These are phyloP conservation scores for Ceratocystis cubensis DNA, from an alignment of 2,329 filamentous ascomycete genomes.

Conservation along the genomic window DNA sequence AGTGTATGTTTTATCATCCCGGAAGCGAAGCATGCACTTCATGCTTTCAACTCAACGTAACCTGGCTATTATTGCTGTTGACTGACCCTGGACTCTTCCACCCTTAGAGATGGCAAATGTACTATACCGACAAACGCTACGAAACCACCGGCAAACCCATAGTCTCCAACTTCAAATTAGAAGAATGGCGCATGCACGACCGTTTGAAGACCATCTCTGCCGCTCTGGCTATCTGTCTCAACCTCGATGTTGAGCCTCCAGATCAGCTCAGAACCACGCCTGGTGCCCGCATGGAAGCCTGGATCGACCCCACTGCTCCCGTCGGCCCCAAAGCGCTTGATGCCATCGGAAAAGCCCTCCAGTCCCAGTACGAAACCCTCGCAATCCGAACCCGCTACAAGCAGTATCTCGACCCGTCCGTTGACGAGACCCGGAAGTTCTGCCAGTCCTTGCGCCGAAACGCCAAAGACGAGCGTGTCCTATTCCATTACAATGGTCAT, in stretches of 20 bases:
- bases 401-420: conserved; percentile 88
- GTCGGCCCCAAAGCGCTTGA: conserved; percentile 77
- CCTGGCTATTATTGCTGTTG: no score
- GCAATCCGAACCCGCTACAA: conserved; percentile 96
- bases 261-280: conserved; percentile 94
- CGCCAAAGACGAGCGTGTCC: conserved; percentile 85
- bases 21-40: not conserved
- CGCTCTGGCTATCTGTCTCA: conserved; percentile 84
- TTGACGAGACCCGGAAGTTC: conserved; percentile 95
- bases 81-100: conserved; percentile 10
- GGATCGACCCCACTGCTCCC: conserved; percentile 79
- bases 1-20: conserved; percentile 45
- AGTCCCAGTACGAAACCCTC: conserved; percentile 89
- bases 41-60: conserved; percentile 8
- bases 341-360: conserved; percentile 89
- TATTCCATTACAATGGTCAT: conserved; percentile 99
- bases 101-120: conserved; percentile 92
- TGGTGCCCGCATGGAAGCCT: conserved; percentile 87
- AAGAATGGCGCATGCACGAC: conserved; percentile 97
- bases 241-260: conserved; percentile 93
- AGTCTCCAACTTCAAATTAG: conserved; percentile 50
- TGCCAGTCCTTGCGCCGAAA: conserved; percentile 80
- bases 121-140: conserved; percentile 95
- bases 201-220: conserved; percentile 93
- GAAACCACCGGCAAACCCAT: conserved; percentile 86